Base-by-base conservation (phyloP, 164 flowering plant species). In the Aristolochia contorta region DNA sequence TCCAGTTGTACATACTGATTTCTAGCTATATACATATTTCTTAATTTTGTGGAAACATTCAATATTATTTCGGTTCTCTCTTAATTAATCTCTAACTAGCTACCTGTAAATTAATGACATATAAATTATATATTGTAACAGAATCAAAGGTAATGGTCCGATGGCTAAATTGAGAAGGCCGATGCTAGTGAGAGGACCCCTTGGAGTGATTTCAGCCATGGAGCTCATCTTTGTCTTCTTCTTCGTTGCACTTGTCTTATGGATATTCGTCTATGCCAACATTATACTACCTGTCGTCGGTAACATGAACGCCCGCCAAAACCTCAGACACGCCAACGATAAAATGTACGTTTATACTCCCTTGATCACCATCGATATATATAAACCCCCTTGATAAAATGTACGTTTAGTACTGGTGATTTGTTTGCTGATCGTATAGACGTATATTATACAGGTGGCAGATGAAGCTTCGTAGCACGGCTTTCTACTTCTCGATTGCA, bases 191-290 rank as follows among this genome's bases (percentile, higher is more conserved):
- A 82, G 75, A 64, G 97, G 95, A 0, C 91, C 97, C 0, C 67
- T 90, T 16, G 97, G 97, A 41, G 73, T 85, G 21, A 84, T 90
- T 54, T 73, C 84, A 0, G 54, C 71, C 56, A 74, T 66, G 30
- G 95, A 90, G 72, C 55, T 85, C 4, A 62, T 69, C 47, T 75
- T 85, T 55, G 67, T 85, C 46, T 9, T 57, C 58, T 82, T 85
- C 86, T 90, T 90, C 63, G 61, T 87, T 6, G 84, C 82, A 8
- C 89, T 90, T 47, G 66, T 83, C 47, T 49, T 85, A 50, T 90
- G 95, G 95, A 70, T 60, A 30, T 54, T 69, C 64, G 43, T 75
- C 58, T 80, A 80, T 23, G 56, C 68, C 6, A 48, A 15, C 13
- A 72, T 80, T 68, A 68, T 74, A 16, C 2, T 37, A 0, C 45